These are phyloP conservation scores for Cercospora brassicicola DNA, from an alignment of 2,329 filamentous ascomycete species.

Conservation along the genomic window DNA sequence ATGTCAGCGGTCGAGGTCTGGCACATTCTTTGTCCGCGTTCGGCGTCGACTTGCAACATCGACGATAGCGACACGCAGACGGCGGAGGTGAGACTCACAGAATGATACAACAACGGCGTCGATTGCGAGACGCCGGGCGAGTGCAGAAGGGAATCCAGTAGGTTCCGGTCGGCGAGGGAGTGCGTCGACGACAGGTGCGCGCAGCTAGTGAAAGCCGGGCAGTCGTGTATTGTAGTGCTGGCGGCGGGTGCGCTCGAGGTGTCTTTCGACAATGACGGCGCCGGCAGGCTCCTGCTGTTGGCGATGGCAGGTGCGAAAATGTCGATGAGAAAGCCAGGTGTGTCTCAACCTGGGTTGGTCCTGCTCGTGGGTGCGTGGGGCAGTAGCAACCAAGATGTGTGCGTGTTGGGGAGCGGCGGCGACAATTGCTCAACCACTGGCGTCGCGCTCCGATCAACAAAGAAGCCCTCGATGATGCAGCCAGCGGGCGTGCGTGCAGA, in stretches of 20 bases:
- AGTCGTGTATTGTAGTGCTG: not conserved
- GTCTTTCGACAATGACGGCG: slow-evolving; percentile 8
- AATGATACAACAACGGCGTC: slow-evolving; percentile 35
- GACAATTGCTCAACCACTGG: not conserved
- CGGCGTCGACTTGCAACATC: not conserved
- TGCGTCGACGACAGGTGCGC: slow-evolving; percentile 27
- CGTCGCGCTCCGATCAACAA: slow-evolving; percentile 2
- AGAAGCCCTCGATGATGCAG: slow-evolving; percentile 2
- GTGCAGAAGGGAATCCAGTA: slow-evolving; percentile 15
- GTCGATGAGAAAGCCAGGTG: not conserved
- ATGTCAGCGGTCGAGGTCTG: slow-evolving; percentile 11
- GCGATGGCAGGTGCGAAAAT: not conserved
- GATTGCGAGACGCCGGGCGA: slow-evolving; percentile 15
- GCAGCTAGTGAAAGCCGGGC: slow-evolving; percentile 44
- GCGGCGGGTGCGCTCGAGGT: slow-evolving; percentile 11
- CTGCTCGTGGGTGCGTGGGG: slow-evolving; percentile 4
- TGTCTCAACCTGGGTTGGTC: slow-evolving; percentile 11
- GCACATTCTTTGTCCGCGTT: slow-evolving; percentile 8
- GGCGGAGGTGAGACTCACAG: slow-evolving; percentile 29
- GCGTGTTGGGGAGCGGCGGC: slow-evolving; percentile 2
- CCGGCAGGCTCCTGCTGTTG: not conserved
- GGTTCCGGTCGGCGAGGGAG: slow-evolving; percentile 20
- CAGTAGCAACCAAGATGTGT: not conserved
- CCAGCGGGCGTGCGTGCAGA: not conserved
- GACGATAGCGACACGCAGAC: not conserved